A percentile compares a stretch with the other conserved stretches of the same genome.
These are phyloP conservation scores for Monilinia polystroma DNA, from an alignment of 2,329 filamentous ascomycete genomes.

Conservation along the genomic window DNA sequence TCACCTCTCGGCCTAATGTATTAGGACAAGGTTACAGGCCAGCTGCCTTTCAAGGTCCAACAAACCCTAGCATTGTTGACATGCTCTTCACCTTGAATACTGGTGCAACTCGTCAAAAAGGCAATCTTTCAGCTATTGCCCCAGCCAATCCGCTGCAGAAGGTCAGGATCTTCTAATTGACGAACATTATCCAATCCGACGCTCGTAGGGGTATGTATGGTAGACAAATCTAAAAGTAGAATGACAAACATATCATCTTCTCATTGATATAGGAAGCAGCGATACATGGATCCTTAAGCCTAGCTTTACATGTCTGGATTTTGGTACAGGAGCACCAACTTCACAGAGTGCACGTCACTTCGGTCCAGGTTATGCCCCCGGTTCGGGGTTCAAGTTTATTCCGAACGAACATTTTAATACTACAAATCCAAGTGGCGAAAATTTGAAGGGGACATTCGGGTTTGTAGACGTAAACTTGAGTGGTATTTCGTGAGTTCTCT, in stretches of 20 bases:
- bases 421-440: slow-evolving; percentile 47
- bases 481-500: slow-evolving; percentile 43
- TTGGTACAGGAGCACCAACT: slow-evolving; percentile 21
- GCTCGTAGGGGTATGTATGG: slow-evolving; percentile 4
- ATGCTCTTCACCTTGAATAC: not conserved
- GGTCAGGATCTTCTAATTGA: not conserved
- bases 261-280: slow-evolving; percentile 49
- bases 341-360: slow-evolving; percentile 27
- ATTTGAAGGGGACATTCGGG: slow-evolving; percentile 44
- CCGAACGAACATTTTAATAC: slow-evolving; percentile 46
- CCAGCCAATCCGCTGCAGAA: not conserved
- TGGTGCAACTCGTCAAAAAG: not conserved
- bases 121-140: not conserved
- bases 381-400: slow-evolving; percentile 42
- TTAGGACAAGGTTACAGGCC: slow-evolving; percentile 6
- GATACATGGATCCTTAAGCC: slow-evolving; percentile 47
- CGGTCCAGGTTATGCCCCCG: slow-evolving; percentile 25
- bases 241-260: slow-evolving; percentile 22
- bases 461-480: slow-evolving; percentile 44
- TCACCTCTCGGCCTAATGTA: not conserved
- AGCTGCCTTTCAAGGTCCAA: not conserved
- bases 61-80: not conserved
- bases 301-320: slow-evolving; percentile 42
- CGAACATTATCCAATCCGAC: not conserved
- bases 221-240: slow-evolving; percentile 22